Conservation (phyloP, 1,139 yeast genomes). For the Yamadazyma siamensis region DNA sequence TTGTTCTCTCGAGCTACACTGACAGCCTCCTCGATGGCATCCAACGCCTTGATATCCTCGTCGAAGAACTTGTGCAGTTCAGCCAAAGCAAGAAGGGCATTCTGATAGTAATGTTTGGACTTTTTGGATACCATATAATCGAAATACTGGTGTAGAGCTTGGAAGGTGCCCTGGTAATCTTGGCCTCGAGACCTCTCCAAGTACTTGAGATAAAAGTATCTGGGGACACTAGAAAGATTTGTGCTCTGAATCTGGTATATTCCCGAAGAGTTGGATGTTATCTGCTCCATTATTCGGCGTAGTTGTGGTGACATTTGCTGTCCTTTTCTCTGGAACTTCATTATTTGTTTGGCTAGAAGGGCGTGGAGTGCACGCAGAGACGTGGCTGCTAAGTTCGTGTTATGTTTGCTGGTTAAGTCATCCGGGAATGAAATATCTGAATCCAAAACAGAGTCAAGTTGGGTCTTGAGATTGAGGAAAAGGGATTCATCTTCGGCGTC, state of each 20-base stretch:
- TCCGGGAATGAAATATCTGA: constrained; percentile 15
- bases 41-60: constrained; percentile 69
- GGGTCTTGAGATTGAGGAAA: constrained; percentile 18
- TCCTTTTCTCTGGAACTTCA: constrained; percentile 52
- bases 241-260: constrained; percentile 43
- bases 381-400: constrained; percentile 26
- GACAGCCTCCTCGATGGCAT: constrained; percentile 84
- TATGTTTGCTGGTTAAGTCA: constrained; percentile 11
- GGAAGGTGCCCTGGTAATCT: constrained; percentile 72
- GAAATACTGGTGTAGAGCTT: constrained; percentile 73
- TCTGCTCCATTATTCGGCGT: constrained; percentile 38
- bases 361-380: constrained; percentile 53
- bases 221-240: constrained; percentile 51
- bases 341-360: constrained; percentile 54
- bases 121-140: constrained; percentile 79
- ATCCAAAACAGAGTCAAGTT: constrained; percentile 20
- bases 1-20: constrained; percentile 84
- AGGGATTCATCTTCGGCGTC: constrained; percentile 15
- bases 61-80: constrained; percentile 75
- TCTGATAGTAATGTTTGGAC: constrained; percentile 68
- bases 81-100: constrained; percentile 77
- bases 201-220: constrained; percentile 62
- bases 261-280: constrained; percentile 43
- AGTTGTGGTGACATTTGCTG: constrained; percentile 49
- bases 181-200: constrained; percentile 58